Evolutionary conservation across 1,139 yeast species (phyloP), one percentile per base, ranked within the genome.

Genomic region (Taphrina communis): DNA sequence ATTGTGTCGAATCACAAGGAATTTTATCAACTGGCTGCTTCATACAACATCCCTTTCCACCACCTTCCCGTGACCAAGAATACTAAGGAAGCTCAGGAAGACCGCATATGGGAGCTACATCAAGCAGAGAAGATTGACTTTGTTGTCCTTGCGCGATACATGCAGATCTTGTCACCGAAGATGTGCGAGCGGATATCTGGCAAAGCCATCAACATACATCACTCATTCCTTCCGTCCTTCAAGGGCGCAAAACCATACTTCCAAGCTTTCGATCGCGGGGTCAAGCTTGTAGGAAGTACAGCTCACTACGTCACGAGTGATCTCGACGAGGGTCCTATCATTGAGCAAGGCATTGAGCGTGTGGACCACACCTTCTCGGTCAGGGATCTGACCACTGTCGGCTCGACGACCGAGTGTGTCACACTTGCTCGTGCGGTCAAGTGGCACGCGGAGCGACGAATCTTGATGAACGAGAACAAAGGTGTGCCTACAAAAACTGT

Each of bases 141-240:
- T 19, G 61, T 63, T 25, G 67, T 63, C 21, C 61, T 63, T 6
- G 67, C 67, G 9, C 60, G 67, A 9, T 63, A 63, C 41, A 63
- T 63, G 67, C 67, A 63, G 61, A 63, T 63, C 35, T 55, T 63
- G 14, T 55, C 61, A 11, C 67, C 67, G 21, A 57, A 63, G 38
- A 53, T 63, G 61, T 63, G 67, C 58, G 46, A 44, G 6, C 53
- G 67, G 12, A 38, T 63, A 11, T 63, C 67, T n/a, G 67, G 67
- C 55, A 63, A 55, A 36, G 67, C 67, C 44, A 63, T 63, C 48
- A 63, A 63, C 38, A 63, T 63, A 12, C 67, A 63, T 48, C 67
- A 63, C 55, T 63, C 67, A 19, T 63, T 63, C 67, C 36, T 63
- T 36, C 67, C 67, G 2, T 63, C 67, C 48, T 63, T 63, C 67